Evolutionary conservation across 2,329 filamentous ascomycete species (phyloP).

Genomic region (Aspergillus cejpii): DNA sequence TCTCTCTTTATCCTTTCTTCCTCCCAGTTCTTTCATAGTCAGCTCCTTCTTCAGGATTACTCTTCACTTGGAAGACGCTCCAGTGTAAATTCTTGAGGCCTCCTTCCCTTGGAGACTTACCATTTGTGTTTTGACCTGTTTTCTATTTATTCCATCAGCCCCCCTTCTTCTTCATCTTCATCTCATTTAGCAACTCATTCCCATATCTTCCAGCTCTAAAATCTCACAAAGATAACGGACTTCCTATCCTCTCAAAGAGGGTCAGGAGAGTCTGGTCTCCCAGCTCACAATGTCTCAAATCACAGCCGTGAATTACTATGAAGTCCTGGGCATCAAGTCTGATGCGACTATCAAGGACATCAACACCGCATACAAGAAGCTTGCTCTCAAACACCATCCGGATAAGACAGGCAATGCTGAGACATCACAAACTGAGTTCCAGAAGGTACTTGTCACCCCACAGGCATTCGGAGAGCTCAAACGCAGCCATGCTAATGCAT

Average conservation of each 20-base stretch:
- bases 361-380: slow-evolving; percentile 29
- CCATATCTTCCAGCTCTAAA: not conserved
- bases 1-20: not conserved
- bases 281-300: slow-evolving; percentile 8
- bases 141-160: not conserved
- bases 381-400: slow-evolving; percentile 32
- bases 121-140: not conserved
- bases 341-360: slow-evolving; percentile 28
- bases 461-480: not conserved
- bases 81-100: not conserved
- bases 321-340: slow-evolving; percentile 21
- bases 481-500: not conserved
- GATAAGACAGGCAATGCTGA: slow-evolving; percentile 25
- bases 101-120: not conserved
- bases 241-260: not conserved
- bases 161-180: slow-evolving; percentile 1
- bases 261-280: not conserved
- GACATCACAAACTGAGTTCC: slow-evolving; percentile 15
- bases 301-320: slow-evolving; percentile 20
- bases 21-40: not conserved
- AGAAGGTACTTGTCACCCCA: slow-evolving; percentile 16
- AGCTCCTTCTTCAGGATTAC: not conserved
- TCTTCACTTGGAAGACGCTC: not conserved
- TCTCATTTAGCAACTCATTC: not conserved
- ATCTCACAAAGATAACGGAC: not conserved